Percentiles rank a stretch among this genome's conserved stretches.
phyloP scores from a whole-genome alignment of 306 rosid species.

The Cucurbita maxima region DNA sequence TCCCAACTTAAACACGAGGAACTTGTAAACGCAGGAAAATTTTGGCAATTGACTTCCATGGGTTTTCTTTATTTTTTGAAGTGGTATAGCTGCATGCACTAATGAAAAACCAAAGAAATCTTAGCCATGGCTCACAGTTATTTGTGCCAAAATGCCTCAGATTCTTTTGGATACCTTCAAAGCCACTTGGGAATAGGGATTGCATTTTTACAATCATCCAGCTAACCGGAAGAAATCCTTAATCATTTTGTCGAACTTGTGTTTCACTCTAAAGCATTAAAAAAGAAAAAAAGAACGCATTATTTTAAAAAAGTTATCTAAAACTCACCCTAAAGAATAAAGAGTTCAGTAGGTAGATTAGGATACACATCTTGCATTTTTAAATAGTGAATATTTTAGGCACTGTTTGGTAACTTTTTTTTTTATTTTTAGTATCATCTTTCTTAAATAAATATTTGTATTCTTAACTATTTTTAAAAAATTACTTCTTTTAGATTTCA shows the following conservation, averaged over 20 bases:
- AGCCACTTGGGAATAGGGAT: not conserved
- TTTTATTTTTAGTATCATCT: too few relatives aligned
- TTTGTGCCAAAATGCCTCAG: not conserved
- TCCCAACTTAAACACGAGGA: not conserved
- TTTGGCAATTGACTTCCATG: too few relatives aligned
- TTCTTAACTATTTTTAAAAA: too few relatives aligned
- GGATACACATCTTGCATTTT: not conserved
- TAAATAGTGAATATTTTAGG: not conserved
- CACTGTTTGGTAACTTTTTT: too few relatives aligned
- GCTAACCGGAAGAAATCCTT: not conserved
- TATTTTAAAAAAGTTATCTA: not conserved
- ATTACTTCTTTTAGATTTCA: too few relatives aligned
- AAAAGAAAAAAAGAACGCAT: not conserved
- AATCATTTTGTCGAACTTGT: not conserved
- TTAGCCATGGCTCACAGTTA: too few relatives aligned
- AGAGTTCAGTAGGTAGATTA: not conserved
- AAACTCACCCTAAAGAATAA: not conserved
- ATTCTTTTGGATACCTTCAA: not conserved
- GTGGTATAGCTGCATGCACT: too few relatives aligned
- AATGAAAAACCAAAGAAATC: too few relatives aligned
- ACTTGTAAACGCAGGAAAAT: not conserved
- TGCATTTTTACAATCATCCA: not conserved
- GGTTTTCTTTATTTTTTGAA: too few relatives aligned
- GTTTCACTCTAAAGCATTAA: not conserved
- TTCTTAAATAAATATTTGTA: too few relatives aligned